Conservation (phyloP, 306 rosid genomes). For the Mucuna pruriens region DNA sequence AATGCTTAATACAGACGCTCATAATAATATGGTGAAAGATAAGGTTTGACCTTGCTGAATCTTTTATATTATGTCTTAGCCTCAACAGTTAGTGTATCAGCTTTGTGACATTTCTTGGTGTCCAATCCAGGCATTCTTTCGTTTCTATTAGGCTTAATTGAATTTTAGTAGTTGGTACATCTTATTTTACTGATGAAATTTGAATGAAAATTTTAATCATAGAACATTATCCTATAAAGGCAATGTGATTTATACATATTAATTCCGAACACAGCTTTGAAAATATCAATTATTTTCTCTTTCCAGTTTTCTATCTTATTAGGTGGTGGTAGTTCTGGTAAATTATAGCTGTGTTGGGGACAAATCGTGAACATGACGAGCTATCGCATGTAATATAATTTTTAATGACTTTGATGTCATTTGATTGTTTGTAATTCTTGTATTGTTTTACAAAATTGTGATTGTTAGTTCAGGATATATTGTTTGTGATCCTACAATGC, state of each 20-base stretch:
- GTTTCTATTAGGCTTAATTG: constrained; percentile 19
- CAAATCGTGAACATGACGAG: neutral
- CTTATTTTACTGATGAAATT: constrained; percentile 35
- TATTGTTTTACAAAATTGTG: constrained; percentile 4
- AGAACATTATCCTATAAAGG: constrained; percentile 23
- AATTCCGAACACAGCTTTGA: constrained; percentile 25
- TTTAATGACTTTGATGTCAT: constrained; percentile 24
- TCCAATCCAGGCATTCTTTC: constrained; percentile 21
- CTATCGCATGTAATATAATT: constrained; percentile 25
- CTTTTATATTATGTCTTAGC: constrained; percentile 38
- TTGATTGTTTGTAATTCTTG: constrained; percentile 20
- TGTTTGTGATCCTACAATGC: constrained; percentile 33
- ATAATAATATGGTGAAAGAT: constrained; percentile 94
- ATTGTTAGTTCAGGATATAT: constrained; percentile 22
- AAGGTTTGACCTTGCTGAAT: constrained; percentile 67
- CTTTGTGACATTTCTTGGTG: constrained; percentile 27
- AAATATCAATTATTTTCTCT: constrained; percentile 24
- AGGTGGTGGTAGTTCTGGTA: constrained; percentile 12
- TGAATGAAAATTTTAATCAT: constrained; percentile 25
- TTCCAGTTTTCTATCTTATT: constrained; percentile 20
- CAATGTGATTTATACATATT: constrained; percentile 12
- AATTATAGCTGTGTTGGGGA: constrained; percentile 21
- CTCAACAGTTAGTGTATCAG: constrained; percentile 1
- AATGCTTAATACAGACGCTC: constrained; percentile 99
- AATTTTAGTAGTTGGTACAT: neutral